Evolutionary conservation across 1,284 basidiomycete genomes (phyloP).

Genomic region (Melampsora americana): DNA sequence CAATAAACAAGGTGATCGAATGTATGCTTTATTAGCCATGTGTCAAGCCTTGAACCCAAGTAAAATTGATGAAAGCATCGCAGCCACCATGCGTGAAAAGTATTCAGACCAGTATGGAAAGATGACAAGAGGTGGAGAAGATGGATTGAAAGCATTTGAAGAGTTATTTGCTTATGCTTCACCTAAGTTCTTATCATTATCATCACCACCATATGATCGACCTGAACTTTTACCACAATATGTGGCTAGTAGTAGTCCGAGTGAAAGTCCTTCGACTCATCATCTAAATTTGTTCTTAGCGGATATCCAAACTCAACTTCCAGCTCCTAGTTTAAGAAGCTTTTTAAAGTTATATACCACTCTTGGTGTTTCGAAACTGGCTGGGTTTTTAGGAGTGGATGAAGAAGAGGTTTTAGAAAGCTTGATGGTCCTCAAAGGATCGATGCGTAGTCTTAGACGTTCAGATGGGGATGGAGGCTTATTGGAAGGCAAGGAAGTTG

Average conservation of each 20-base stretch:
- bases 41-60: conserved; percentile 83
- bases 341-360: conserved; percentile 94
- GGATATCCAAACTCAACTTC: conserved; percentile 70
- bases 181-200: conserved; percentile 93
- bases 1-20: conserved; percentile 92
- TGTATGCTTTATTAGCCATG: conserved; percentile 93
- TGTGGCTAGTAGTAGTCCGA: conserved; percentile 56
- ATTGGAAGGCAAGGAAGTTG: conserved; percentile 79
- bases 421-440: conserved; percentile 93
- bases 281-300: conserved; percentile 78
- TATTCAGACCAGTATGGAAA: conserved; percentile 85
- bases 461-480: conserved; percentile 64
- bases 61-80: conserved; percentile 89
- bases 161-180: conserved; percentile 92
- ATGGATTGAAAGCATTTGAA: conserved; percentile 78
- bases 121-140: conserved; percentile 73
- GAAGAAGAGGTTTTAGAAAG: conserved; percentile 94
- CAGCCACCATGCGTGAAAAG: conserved; percentile 85
- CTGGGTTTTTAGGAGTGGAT: conserved; percentile 76
- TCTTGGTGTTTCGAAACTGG: conserved; percentile 84
- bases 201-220: conserved; percentile 83
- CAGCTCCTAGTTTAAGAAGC: conserved; percentile 79
- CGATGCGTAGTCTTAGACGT: conserved; percentile 63
- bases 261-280: conserved; percentile 73
- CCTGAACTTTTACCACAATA: conserved; percentile 63